Conservation (phyloP, 139 green algal genomes). For the Micromonas pusilla region DNA sequence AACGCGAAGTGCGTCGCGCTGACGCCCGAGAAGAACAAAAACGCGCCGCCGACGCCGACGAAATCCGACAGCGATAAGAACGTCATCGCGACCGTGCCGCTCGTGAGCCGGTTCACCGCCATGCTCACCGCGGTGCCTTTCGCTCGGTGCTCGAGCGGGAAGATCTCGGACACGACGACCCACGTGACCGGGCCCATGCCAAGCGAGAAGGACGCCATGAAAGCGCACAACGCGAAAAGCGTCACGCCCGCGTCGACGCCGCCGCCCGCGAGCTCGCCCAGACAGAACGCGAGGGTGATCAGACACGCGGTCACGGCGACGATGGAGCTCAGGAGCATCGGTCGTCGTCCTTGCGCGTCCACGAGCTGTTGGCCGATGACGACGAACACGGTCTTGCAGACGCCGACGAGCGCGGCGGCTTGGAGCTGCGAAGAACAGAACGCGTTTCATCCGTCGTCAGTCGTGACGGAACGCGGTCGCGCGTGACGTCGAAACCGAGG, state of each 20-base stretch:
- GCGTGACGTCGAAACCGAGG: neutral
- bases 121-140: conserved; percentile 27
- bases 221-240: conserved; percentile 26
- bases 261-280: neutral
- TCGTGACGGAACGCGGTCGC: neutral
- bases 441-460: neutral
- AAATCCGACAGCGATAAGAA: conserved; percentile 31
- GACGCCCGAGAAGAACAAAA: conserved; percentile 35
- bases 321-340: conserved; percentile 5
- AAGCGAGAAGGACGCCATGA: conserved; percentile 39
- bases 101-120: conserved; percentile 31
- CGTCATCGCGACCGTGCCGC: conserved; percentile 33
- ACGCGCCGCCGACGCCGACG: conserved; percentile 27
- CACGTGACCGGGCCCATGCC: conserved; percentile 36
- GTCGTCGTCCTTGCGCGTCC: conserved; percentile 21
- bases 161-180: conserved; percentile 37
- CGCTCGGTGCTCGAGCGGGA: conserved; percentile 31
- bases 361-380: conserved; percentile 20
- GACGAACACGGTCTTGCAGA: conserved; percentile 35
- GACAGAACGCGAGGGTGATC: neutral
- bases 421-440: neutral
- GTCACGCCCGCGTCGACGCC: conserved; percentile 12
- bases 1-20: conserved; percentile 32
- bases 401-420: conserved; percentile 26
- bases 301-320: neutral